Base-by-base conservation (phyloP, 352 stramenopile species). In the Pythium coloratum region DNA sequence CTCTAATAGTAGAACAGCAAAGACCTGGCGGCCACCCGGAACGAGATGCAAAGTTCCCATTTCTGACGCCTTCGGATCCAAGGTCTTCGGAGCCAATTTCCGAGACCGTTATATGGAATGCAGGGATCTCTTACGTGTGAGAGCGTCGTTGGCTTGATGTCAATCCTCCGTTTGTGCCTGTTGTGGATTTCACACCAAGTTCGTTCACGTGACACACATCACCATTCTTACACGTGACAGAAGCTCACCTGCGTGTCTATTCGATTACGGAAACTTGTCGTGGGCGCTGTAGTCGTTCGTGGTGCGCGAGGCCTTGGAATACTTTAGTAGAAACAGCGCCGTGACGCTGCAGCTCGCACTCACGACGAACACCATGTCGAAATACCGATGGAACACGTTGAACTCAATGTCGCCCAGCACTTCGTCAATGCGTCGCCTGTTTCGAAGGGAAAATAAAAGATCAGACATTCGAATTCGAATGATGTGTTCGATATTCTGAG, bases 321-420 rank as follows among this genome's bases (percentile, higher is more conserved):
- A 92, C 59, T 92, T 91, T 49, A 89, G 82, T 8, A 92, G 59
- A 9, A 69, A 75, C 33, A 95, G 59, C 8, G 83, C 69, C 3
- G 71, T 78, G 10, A 92, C 70, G 60, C 85, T 92, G 62, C 76
- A 86, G 6, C 62, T 85, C 8, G 86, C 81, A 32, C 86, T 95
- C 10, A 93, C 69, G 4, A 95, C 86, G 50, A 95, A 95, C 67
- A 92, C 84, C 64, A 92, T 86, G 71, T 95, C 86, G 54, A 93
- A 93, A 69, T 91, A 95, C 26, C 82, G 81, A 66, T 92, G 81
- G 60, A 92, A 95, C 1, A 91, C 81, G 38, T 95, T 83, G 50
- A 93, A 95, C 70, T 93, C 76, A 53, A 95, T 92, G 60, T 89
- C 82, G 7, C 86, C 86, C 34, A 95, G 73, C 40, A 95, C 86